Evolutionary conservation across 164 flowering plant species (phyloP).

Genomic region (Berberis vulgaris): DNA sequence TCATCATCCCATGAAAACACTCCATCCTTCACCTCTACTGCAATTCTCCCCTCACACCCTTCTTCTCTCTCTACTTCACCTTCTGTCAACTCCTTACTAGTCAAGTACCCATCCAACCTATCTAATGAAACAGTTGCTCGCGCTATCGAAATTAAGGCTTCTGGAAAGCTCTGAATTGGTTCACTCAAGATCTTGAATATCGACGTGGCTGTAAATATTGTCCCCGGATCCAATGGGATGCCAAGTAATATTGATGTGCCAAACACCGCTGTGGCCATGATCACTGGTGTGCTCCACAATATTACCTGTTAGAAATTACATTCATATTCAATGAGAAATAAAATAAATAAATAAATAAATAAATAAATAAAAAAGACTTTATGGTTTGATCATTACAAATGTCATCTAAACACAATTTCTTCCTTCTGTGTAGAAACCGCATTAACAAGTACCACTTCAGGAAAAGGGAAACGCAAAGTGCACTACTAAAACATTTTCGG

Average conservation of each 20-base stretch:
- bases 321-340: no score
- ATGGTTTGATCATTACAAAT: no score
- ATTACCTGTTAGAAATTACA: slow-evolving; percentile 10
- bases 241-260: slow-evolving; percentile 43
- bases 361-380: no score
- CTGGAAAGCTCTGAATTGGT: slow-evolving; percentile 80
- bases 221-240: slow-evolving; percentile 43
- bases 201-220: slow-evolving; percentile 64
- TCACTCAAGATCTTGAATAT: slow-evolving; percentile 76
- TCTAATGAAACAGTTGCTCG: slow-evolving; percentile 72
- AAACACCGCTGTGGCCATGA: slow-evolving; percentile 27
- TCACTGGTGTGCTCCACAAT: slow-evolving; percentile 64
- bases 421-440: no score
- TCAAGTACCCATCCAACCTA: slow-evolving; percentile 62
- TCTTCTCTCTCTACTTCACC: slow-evolving; percentile 50
- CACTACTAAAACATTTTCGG: no score
- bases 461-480: no score
- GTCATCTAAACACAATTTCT: no score
- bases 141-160: slow-evolving; percentile 65
- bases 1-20: slow-evolving; percentile 78
- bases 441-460: no score
- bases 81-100: slow-evolving; percentile 51
- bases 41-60: slow-evolving; percentile 32
- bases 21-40: slow-evolving; percentile 62
- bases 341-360: no score